Percentiles rank a stretch among this genome's conserved stretches.
phyloP scores from a whole-genome alignment of 2,329 filamentous ascomycete species.

The Alternaria metachromatica region DNA sequence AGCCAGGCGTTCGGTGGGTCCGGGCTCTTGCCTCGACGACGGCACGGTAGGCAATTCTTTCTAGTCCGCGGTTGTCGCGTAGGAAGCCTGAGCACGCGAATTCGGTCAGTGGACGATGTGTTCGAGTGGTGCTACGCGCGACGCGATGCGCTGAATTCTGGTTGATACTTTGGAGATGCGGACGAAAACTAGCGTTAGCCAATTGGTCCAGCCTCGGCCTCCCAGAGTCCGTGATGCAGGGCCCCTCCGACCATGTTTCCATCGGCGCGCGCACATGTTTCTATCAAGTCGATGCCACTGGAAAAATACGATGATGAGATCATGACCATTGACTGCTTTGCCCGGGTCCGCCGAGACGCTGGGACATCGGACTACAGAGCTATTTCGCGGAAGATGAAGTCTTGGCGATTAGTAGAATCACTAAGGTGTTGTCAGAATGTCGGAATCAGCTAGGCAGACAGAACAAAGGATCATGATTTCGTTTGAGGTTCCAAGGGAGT shows the following conservation, averaged over 20 bases:
- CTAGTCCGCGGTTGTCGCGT: not conserved
- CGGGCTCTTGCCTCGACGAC: not conserved
- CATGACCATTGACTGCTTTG: not conserved
- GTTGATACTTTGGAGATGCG: constrained; percentile 11
- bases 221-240: constrained; percentile 4
- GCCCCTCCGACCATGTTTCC: constrained; percentile 1
- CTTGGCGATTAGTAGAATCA: constrained; percentile 6
- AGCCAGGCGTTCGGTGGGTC: constrained; percentile 11
- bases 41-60: constrained; percentile 1
- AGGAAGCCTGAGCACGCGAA: not conserved
- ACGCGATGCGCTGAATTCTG: constrained; percentile 7
- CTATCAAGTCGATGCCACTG: not conserved
- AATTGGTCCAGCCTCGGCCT: constrained; percentile 9
- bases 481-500: not conserved
- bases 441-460: not conserved
- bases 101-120: not conserved
- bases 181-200: constrained; percentile 12
- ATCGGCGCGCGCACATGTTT: constrained; percentile 6
- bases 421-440: constrained; percentile 13
- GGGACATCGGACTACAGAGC: not conserved
- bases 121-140: constrained; percentile 8
- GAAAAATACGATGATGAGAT: not conserved
- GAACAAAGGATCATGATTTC: not conserved
- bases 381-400: not conserved
- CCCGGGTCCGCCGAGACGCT: not conserved